These are phyloP conservation scores for Geotrichum klebahnii DNA, from an alignment of 1,139 yeast species.

Conservation along the genomic window DNA sequence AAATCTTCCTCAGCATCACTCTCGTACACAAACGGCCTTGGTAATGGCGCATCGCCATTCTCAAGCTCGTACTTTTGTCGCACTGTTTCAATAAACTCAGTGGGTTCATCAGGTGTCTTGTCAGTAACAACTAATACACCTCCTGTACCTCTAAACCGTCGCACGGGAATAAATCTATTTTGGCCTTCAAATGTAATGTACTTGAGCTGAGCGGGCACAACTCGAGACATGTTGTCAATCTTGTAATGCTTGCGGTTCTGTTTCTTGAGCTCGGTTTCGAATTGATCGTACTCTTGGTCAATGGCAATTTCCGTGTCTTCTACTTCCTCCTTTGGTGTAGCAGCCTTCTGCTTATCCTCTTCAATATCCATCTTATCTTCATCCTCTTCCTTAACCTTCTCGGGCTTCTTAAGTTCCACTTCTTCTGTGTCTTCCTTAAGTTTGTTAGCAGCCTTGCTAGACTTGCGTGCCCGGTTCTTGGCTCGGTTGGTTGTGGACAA, in stretches of 20 bases:
- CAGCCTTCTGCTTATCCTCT: constrained; percentile 36
- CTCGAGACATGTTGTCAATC: constrained; percentile 77
- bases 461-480: constrained; percentile 82
- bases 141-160: constrained; percentile 70
- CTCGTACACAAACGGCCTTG: constrained; percentile 71
- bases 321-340: constrained; percentile 16
- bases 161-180: constrained; percentile 77
- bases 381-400: constrained; percentile 26
- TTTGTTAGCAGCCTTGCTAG: constrained; percentile 32
- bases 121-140: constrained; percentile 82
- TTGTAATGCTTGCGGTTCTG: constrained; percentile 53
- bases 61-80: constrained; percentile 56
- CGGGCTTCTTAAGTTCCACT: constrained; percentile 35
- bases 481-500: constrained; percentile 91
- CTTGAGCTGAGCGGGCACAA: constrained; percentile 84
- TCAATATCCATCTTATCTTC: constrained; percentile 31
- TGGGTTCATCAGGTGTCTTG: constrained; percentile 60
- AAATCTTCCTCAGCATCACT: constrained; percentile 39
- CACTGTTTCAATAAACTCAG: constrained; percentile 72
- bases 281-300: constrained; percentile 26
- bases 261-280: constrained; percentile 29
- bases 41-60: constrained; percentile 74
- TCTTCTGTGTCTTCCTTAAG: constrained; percentile 50
- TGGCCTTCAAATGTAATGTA: constrained; percentile 73
- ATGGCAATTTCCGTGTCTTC: constrained; percentile 23